Percentiles rank a stretch among this genome's conserved stretches.
Conservation (phyloP, 805 yeast genomes). For the Ogataea neopini region DNA sequence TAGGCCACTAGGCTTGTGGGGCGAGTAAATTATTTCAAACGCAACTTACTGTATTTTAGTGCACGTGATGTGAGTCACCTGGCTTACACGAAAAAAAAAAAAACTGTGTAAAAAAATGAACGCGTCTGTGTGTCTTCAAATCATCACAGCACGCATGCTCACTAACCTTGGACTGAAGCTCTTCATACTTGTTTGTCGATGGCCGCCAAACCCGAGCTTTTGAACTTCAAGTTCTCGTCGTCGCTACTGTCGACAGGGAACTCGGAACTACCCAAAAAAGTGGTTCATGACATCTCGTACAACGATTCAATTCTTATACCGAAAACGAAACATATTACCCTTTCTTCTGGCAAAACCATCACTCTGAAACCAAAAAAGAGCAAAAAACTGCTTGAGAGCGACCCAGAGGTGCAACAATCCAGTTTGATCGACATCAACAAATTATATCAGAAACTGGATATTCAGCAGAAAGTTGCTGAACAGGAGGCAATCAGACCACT, state of each 20-base stretch:
- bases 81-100: background rate
- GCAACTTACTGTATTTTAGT: background rate
- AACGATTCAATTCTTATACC: conserved; percentile 6
- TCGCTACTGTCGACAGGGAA: conserved; percentile 14
- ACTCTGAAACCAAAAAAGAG: conserved; percentile 21
- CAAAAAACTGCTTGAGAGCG: background rate
- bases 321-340: conserved; percentile 16
- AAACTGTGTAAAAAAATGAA: background rate
- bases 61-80: background rate
- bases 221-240: conserved; percentile 20
- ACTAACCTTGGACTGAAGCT: no score
- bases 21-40: no score
- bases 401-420: conserved; percentile 10
- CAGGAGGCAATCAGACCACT: conserved; percentile 13
- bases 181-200: background rate
- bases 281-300: conserved; percentile 5
- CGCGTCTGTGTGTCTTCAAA: background rate
- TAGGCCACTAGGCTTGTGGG: background rate
- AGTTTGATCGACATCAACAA: conserved; percentile 27
- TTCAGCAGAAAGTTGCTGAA: conserved; percentile 23
- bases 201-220: conserved; percentile 6
- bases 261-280: background rate
- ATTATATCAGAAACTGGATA: conserved; percentile 24
- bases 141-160: no score
- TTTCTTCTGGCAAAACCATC: conserved; percentile 29